Conservation (phyloP, 2,329 filamentous ascomycete species). For the Tympanopsis confertula region DNA sequence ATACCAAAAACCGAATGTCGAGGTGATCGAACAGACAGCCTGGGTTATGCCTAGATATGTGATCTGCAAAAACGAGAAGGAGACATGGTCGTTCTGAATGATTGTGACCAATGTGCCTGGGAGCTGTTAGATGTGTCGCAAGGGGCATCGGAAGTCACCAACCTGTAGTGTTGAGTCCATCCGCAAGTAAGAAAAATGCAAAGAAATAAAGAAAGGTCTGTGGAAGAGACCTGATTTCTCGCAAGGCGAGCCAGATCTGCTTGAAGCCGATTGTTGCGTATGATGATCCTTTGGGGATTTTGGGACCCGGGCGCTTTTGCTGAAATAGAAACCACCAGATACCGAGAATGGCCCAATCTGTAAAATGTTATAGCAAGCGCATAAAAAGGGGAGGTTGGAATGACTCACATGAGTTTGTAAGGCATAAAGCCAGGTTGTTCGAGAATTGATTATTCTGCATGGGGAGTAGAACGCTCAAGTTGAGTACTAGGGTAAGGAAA, state of each 20-base stretch:
- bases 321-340: slow-evolving; percentile 29
- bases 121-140: not conserved
- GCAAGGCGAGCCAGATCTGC: slow-evolving; percentile 23
- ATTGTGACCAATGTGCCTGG: slow-evolving; percentile 17
- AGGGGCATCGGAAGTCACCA: not conserved
- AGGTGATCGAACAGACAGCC: slow-evolving; percentile 20
- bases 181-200: slow-evolving; percentile 26
- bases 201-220: slow-evolving; percentile 27
- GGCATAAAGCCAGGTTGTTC: slow-evolving; percentile 24
- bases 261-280: slow-evolving; percentile 26
- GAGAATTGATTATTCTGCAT: slow-evolving; percentile 19
- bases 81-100: slow-evolving; percentile 24
- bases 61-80: slow-evolving; percentile 25
- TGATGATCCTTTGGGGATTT: slow-evolving; percentile 22
- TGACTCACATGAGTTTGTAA: slow-evolving; percentile 25
- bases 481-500: slow-evolving; percentile 21
- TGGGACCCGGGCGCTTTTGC: slow-evolving; percentile 23
- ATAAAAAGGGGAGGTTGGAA: not conserved
- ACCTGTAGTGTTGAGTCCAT: slow-evolving; percentile 26
- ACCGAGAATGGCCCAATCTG: slow-evolving; percentile 26
- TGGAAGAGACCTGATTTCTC: slow-evolving; percentile 21
- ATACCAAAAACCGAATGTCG: slow-evolving; percentile 27
- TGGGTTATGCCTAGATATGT: slow-evolving; percentile 26
- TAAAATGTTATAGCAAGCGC: slow-evolving; percentile 3
- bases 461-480: slow-evolving; percentile 23